Evolutionary conservation across 129 eudicot genomes (phyloP).

Genomic region (Scalesia atractyloides): DNA sequence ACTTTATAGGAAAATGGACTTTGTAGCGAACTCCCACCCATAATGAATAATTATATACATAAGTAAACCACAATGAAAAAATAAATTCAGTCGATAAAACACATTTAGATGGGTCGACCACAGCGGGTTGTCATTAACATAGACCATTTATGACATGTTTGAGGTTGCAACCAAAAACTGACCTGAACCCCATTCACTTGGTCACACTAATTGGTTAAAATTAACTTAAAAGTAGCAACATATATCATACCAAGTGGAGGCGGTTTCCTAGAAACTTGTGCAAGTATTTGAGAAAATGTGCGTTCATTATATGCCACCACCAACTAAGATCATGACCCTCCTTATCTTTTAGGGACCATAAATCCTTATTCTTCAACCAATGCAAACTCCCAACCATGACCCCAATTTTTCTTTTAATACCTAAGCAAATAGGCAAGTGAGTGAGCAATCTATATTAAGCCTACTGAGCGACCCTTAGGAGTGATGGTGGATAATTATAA

Average conservation of each 20-base stretch:
- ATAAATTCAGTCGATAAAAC: too few species aligned
- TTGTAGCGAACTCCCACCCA: too few species aligned
- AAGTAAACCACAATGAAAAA: too few species aligned
- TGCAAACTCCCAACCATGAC: constrained; percentile 69
- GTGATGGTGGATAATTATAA: background rate
- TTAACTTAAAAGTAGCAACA: background rate
- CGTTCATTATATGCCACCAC: constrained; percentile 83
- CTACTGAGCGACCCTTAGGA: background rate
- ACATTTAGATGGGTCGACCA: too few species aligned
- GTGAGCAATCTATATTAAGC: constrained; percentile 5
- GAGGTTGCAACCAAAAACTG: too few species aligned
- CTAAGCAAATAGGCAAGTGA: constrained; percentile 38
- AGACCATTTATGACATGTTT: too few species aligned
- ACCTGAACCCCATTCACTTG: too few species aligned
- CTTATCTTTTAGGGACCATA: constrained; percentile 68
- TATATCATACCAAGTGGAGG: constrained; percentile 74
- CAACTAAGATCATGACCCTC: constrained; percentile 80
- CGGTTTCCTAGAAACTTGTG: constrained; percentile 58
- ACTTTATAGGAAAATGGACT: too few species aligned
- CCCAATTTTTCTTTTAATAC: constrained; percentile 78
- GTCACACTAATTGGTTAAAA: background rate
- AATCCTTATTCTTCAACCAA: constrained; percentile 65
- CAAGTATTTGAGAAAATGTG: constrained; percentile 62
- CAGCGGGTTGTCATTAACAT: too few species aligned
- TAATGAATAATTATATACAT: too few species aligned